Conservation (phyloP, 108 stramenopile genomes). For the Epipyxis sp. region DNA sequence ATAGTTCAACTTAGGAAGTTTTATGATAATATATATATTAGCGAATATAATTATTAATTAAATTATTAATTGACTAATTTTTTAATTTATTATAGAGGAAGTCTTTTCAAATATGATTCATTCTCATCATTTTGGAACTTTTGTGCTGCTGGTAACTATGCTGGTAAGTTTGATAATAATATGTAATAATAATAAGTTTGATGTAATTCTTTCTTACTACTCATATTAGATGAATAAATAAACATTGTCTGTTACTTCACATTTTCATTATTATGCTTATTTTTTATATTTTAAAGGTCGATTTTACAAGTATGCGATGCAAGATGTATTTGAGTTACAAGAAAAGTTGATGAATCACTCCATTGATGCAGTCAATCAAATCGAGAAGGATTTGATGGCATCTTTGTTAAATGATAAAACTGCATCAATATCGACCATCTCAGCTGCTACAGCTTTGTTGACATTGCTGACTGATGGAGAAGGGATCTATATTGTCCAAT, state of each 20-base stretch:
- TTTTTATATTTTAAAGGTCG: no score
- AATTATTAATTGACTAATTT: background rate
- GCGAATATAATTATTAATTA: no score
- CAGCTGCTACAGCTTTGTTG: conserved; percentile 28
- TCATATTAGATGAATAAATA: no score
- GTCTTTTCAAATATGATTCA: conserved; percentile 39
- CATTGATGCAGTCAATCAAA: conserved; percentile 14
- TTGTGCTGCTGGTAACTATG: conserved; percentile 49
- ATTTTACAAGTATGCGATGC: conserved; percentile 38
- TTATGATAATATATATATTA: no score
- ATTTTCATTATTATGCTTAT: no score
- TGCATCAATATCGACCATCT: background rate
- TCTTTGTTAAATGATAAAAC: conserved; percentile 21
- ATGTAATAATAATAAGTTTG: no score
- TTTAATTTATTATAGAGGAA: background rate
- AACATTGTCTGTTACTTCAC: no score
- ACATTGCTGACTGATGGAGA: conserved; percentile 24
- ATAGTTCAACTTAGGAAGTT: no score
- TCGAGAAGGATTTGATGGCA: conserved; percentile 18
- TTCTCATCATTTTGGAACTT: conserved; percentile 45
- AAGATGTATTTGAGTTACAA: conserved; percentile 34
- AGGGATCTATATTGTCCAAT: conserved; percentile 30
- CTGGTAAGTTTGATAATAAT: no score
- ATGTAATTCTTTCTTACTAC: no score
- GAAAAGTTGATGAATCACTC: conserved; percentile 32